Conservation (phyloP, 2,329 filamentous ascomycete species). For the Kalmusia sp. region DNA sequence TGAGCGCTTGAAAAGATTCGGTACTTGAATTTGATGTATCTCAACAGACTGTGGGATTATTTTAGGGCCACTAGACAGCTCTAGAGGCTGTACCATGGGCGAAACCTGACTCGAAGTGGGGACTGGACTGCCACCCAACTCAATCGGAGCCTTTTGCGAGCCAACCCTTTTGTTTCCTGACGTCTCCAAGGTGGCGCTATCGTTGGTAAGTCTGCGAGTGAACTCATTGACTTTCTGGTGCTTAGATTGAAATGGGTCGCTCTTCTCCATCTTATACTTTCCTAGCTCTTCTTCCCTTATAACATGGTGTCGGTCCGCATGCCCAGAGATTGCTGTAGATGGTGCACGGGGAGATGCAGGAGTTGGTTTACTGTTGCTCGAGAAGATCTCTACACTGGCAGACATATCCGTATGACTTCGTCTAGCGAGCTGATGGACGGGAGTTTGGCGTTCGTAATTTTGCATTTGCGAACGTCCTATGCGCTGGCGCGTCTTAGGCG, state of each 20-base stretch:
- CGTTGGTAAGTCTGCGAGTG: constrained; percentile 34
- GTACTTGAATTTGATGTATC: not conserved
- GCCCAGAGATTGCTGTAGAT: constrained; percentile 50
- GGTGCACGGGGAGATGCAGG: constrained; percentile 50
- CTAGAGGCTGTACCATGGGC: not conserved
- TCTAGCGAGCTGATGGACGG: constrained; percentile 8
- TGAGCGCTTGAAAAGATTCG: not conserved
- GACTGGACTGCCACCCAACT: not conserved
- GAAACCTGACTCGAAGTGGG: not conserved
- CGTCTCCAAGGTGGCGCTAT: constrained; percentile 4
- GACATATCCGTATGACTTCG: constrained; percentile 9
- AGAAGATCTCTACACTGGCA: constrained; percentile 34
- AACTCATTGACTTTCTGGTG: constrained; percentile 28
- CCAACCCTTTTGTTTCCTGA: not conserved
- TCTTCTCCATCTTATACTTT: constrained; percentile 33
- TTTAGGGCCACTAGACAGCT: not conserved
- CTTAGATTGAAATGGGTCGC: constrained; percentile 34
- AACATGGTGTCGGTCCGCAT: constrained; percentile 33
- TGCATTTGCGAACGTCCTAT: not conserved
- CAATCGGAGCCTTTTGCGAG: constrained; percentile 2
- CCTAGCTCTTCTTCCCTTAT: constrained; percentile 37
- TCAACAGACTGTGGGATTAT: not conserved
- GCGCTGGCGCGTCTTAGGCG: not conserved
- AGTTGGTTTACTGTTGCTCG: constrained; percentile 51
- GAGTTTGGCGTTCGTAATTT: constrained; percentile 9